These are phyloP conservation scores for Aquilaria malaccensis DNA, from an alignment of 345 rosid species.

Conservation along the genomic window DNA sequence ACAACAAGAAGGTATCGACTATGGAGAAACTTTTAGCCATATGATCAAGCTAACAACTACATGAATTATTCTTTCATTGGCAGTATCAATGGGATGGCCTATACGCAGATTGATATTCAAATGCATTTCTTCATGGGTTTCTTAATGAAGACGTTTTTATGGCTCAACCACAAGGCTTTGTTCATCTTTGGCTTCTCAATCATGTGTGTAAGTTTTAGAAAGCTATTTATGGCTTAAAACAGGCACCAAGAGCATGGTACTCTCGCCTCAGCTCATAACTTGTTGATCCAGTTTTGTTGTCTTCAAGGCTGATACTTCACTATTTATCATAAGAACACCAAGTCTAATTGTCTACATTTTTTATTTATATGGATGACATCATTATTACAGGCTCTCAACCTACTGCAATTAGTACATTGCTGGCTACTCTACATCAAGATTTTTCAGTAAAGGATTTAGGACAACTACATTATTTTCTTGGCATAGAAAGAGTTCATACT, in stretches of 20 bases:
- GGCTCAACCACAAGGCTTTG: not conserved
- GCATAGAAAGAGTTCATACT: not conserved
- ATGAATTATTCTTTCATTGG: not conserved
- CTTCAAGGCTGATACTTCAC: not conserved
- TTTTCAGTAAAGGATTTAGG: not conserved
- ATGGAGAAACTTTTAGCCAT: not conserved
- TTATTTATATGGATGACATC: too few relatives aligned
- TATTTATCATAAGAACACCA: not conserved
- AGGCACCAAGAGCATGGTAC: too few relatives aligned
- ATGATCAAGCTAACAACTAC: not conserved
- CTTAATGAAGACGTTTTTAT: not conserved
- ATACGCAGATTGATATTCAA: not conserved
- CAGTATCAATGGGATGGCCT: not conserved
- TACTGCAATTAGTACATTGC: not conserved
- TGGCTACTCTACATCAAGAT: not conserved
- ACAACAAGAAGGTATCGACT: not conserved
- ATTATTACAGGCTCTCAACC: not conserved
- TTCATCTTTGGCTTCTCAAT: not conserved
- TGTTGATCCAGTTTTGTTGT: not conserved
- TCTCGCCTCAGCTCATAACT: too few relatives aligned
- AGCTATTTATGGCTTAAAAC: not conserved
- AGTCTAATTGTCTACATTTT: not conserved
- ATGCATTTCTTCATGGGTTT: not conserved
- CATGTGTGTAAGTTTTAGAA: not conserved
- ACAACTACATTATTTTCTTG: not conserved